Conservation (phyloP, 176 grass and related monocot species). For the Juncus effusus region DNA sequence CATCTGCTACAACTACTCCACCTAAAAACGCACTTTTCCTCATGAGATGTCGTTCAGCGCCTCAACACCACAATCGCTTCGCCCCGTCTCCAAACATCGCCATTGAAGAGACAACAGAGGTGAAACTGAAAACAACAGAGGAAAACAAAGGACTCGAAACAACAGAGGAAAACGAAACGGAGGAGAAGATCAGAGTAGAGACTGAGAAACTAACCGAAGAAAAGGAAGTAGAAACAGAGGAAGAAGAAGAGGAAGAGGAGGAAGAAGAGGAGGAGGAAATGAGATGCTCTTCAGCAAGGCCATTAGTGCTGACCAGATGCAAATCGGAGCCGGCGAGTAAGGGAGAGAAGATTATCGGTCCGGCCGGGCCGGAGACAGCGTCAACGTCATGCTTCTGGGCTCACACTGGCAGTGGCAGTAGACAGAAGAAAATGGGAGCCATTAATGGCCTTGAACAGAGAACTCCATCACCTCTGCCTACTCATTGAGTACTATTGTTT, state of each 20-base stretch:
- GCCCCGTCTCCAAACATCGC: slow-evolving; percentile 27
- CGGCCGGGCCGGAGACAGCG: slow-evolving; percentile 23
- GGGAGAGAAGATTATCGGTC: slow-evolving; percentile 41
- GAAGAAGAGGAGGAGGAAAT: slow-evolving; percentile 49
- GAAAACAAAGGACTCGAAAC: slow-evolving; percentile 12
- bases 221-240: background rate
- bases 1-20: slow-evolving; percentile 55
- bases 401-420: slow-evolving; percentile 49
- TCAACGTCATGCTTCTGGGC: slow-evolving; percentile 65
- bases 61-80: slow-evolving; percentile 62
- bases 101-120: background rate
- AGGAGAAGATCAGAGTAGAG: background rate
- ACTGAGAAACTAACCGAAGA: background rate
- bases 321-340: slow-evolving; percentile 84
- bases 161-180: slow-evolving; percentile 9
- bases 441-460: slow-evolving; percentile 18
- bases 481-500: slow-evolving; percentile 4
- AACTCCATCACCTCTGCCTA: slow-evolving; percentile 21
- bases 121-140: background rate
- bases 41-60: slow-evolving; percentile 92
- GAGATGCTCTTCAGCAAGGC: slow-evolving; percentile 81
- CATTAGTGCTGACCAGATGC: slow-evolving; percentile 72
- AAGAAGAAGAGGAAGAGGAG: background rate
- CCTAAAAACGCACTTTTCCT: slow-evolving; percentile 94
- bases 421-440: slow-evolving; percentile 36